phyloP scores from a whole-genome alignment of 139 green algal genomes.

The Chlorella sp. region DNA sequence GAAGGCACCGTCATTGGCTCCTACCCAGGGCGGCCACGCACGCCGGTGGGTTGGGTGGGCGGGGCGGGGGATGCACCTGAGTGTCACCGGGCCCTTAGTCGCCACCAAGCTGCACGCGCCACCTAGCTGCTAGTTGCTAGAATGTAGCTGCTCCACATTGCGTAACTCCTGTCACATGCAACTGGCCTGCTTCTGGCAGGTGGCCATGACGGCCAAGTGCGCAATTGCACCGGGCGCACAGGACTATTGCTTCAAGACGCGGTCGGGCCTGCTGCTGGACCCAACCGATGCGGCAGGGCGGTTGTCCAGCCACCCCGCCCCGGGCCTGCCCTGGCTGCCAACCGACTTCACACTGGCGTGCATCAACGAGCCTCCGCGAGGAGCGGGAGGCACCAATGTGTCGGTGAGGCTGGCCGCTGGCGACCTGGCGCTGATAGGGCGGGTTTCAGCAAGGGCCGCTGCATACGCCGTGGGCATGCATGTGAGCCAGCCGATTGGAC shows the following conservation, averaged over 20 bases:
- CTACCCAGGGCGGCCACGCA: constrained; percentile 61
- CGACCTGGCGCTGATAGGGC: no score
- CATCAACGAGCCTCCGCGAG: constrained; percentile 60
- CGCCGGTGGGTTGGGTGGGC: not conserved
- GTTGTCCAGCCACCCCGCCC: constrained; percentile 36
- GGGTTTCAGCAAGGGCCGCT: not conserved
- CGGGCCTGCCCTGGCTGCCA: constrained; percentile 55
- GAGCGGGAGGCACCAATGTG: not conserved
- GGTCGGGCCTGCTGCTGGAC: constrained; percentile 44
- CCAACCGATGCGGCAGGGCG: constrained; percentile 54
- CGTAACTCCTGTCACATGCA: no score
- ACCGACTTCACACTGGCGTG: constrained; percentile 49
- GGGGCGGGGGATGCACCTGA: no score
- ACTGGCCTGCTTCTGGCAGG: no score
- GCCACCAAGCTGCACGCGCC: no score
- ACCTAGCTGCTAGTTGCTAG: no score
- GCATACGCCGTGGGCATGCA: not conserved
- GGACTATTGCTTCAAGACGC: constrained; percentile 52
- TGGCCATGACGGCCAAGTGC: constrained; percentile 56
- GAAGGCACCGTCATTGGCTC: constrained; percentile 51
- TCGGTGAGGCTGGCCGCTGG: not conserved
- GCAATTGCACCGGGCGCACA: constrained; percentile 28
- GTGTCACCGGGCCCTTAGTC: no score
- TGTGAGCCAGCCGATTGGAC: not conserved
- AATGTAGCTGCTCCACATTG: no score